Percentiles rank a stretch among this genome's conserved stretches.
Evolutionary conservation across 2,329 filamentous ascomycete genomes (phyloP).

Genomic region (Penicillium sp.): DNA sequence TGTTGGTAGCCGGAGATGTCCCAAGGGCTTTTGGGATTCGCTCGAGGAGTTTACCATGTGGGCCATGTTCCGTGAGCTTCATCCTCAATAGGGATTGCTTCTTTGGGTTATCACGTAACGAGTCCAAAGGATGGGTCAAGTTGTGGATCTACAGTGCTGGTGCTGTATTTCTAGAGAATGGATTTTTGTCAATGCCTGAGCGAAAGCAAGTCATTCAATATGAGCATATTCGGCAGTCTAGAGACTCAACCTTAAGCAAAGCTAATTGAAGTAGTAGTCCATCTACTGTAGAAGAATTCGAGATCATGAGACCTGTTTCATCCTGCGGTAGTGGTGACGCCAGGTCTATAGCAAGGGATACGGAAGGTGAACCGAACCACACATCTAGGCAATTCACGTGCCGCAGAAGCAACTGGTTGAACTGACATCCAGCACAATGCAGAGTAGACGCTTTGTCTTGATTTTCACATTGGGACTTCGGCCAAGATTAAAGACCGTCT

Average conservation of each 20-base stretch:
- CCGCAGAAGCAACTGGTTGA: not conserved
- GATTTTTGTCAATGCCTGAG: not conserved
- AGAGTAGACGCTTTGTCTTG: not conserved
- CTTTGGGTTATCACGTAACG: not conserved
- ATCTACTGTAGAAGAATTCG: not conserved
- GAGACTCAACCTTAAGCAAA: too few species aligned
- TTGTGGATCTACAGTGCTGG: not conserved
- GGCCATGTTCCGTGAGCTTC: conserved; percentile 15
- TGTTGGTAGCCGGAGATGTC: conserved; percentile 12
- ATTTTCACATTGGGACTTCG: not conserved
- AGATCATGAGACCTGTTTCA: not conserved
- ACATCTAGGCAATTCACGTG: not conserved
- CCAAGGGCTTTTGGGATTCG: conserved; percentile 14
- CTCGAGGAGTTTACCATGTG: conserved; percentile 16
- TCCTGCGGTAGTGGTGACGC: not conserved
- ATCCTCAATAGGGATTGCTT: not conserved
- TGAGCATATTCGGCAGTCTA: not conserved
- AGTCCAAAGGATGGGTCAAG: not conserved
- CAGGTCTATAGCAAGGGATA: not conserved
- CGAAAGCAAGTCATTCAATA: too few species aligned
- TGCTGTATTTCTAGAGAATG: not conserved
- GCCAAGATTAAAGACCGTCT: not conserved
- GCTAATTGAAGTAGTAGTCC: too few species aligned
- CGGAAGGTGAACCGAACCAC: not conserved
- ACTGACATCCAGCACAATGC: not conserved